Percentiles rank a stretch among this genome's conserved stretches.
Evolutionary conservation across 768 basidiomycete genomes (phyloP).

Genomic region (Atractiella rhizophila): DNA sequence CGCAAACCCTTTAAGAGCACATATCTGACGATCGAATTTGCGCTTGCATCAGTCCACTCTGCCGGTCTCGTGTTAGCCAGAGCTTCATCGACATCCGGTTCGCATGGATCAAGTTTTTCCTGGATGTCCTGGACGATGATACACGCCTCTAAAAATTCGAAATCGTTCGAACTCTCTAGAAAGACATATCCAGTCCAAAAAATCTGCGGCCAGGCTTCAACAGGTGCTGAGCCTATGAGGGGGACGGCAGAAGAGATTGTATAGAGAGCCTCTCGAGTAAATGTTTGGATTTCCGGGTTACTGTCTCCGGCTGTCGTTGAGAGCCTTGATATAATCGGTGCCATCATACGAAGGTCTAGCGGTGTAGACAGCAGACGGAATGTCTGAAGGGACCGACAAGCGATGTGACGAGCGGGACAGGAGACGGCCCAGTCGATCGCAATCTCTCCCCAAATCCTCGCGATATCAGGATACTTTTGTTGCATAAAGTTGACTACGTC

Average conservation of each 20-base stretch:
- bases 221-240: constrained; percentile 32
- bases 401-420: constrained; percentile 59
- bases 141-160: constrained; percentile 46
- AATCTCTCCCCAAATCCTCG: constrained; percentile 51
- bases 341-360: constrained; percentile 44
- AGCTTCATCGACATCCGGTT: no score
- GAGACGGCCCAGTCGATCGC: constrained; percentile 63
- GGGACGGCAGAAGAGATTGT: constrained; percentile 34
- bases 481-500: constrained; percentile 41
- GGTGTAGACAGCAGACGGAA: constrained; percentile 54
- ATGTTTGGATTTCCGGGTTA: constrained; percentile 51
- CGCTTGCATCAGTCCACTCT: no score
- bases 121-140: no score
- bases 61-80: no score
- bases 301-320: constrained; percentile 57
- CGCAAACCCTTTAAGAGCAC: constrained; percentile 50
- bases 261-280: constrained; percentile 55
- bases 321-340: constrained; percentile 51
- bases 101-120: no score
- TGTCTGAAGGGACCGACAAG: constrained; percentile 72
- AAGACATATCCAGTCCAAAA: constrained; percentile 70
- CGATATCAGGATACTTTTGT: constrained; percentile 42
- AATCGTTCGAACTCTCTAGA: constrained; percentile 54
- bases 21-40: no score
- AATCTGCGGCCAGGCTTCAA: constrained; percentile 42